Evolutionary conservation across 192 early-diverging fungal species (phyloP).

Genomic region (Backusella australiensis): DNA sequence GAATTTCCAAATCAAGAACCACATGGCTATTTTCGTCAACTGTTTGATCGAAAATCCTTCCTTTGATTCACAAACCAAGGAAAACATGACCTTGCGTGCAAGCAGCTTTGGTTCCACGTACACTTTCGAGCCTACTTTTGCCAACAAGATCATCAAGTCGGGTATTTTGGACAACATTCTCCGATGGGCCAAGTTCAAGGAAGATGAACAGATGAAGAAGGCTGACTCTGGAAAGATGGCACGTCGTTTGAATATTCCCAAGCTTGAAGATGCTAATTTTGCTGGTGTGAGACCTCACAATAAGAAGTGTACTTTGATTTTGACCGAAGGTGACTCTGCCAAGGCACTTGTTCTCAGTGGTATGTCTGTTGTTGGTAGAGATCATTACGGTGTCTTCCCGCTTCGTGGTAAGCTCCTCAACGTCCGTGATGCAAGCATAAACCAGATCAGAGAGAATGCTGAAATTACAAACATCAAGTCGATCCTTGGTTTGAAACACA

Average conservation of each 20-base stretch:
- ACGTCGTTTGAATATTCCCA: conserved; percentile 70
- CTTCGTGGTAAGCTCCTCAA: conserved; percentile 97
- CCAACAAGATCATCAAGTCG: conserved; percentile 77
- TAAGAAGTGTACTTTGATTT: conserved; percentile 86
- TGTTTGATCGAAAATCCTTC: conserved; percentile 89
- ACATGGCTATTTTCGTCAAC: conserved; percentile 95
- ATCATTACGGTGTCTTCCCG: conserved; percentile 93
- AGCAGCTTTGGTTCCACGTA: conserved; percentile 83
- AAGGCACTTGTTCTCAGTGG: conserved; percentile 87
- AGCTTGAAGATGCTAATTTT: conserved; percentile 93
- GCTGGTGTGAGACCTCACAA: conserved; percentile 72
- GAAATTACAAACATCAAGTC: conserved; percentile 89
- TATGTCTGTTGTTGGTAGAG: conserved; percentile 83
- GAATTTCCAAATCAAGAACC: conserved; percentile 82
- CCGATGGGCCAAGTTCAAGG: conserved; percentile 65
- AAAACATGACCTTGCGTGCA: conserved; percentile 81
- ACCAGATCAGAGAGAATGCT: conserved; percentile 71
- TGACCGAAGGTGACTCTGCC: conserved; percentile 97
- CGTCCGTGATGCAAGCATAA: conserved; percentile 81
- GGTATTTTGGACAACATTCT: conserved; percentile 81
- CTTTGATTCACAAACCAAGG: conserved; percentile 98
- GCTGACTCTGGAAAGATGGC: conserved; percentile 69
- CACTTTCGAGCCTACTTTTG: conserved; percentile 71
- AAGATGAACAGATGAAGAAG: conserved; percentile 76
- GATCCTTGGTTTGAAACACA: conserved; percentile 93